Percentiles rank a stretch among this genome's conserved stretches.
These are phyloP conservation scores for Vachellia pachyceras DNA, from an alignment of 306 rosid genomes.

Conservation along the genomic window DNA sequence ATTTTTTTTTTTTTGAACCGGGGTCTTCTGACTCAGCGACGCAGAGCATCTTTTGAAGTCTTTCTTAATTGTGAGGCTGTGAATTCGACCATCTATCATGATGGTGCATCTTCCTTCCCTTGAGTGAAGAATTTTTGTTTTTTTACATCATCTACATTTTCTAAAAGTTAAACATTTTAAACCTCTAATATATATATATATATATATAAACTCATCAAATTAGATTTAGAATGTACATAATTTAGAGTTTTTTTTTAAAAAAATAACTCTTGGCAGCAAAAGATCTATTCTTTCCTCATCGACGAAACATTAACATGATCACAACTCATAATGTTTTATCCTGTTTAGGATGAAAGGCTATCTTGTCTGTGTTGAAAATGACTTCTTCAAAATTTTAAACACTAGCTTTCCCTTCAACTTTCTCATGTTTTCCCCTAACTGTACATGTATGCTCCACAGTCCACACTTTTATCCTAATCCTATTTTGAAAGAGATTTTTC, in stretches of 20 bases:
- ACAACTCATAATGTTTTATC: not conserved
- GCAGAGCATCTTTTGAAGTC: not conserved
- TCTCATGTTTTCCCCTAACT: not conserved
- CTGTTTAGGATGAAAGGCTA: not conserved
- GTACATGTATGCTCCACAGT: too few relatives aligned
- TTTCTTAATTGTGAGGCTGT: not conserved
- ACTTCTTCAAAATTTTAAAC: not conserved
- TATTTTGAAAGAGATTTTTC: not conserved
- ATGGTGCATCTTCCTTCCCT: too few relatives aligned
- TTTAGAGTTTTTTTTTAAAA: not conserved
- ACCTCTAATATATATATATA: not conserved
- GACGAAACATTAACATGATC: not conserved
- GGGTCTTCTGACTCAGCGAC: not conserved
- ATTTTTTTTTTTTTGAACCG: fast-evolving
- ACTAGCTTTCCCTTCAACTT: not conserved
- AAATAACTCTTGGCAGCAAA: not conserved
- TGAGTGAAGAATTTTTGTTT: too few relatives aligned
- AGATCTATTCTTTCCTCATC: not conserved
- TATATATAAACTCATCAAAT: not conserved
- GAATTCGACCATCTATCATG: not conserved
- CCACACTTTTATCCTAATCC: not conserved
- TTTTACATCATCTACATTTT: too few relatives aligned
- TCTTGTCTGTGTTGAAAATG: not conserved
- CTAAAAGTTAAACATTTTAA: not conserved
- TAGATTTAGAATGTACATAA: not conserved